Conservation (phyloP, 495 filamentous ascomycete species). For the Polyplosphaeria fusca region DNA sequence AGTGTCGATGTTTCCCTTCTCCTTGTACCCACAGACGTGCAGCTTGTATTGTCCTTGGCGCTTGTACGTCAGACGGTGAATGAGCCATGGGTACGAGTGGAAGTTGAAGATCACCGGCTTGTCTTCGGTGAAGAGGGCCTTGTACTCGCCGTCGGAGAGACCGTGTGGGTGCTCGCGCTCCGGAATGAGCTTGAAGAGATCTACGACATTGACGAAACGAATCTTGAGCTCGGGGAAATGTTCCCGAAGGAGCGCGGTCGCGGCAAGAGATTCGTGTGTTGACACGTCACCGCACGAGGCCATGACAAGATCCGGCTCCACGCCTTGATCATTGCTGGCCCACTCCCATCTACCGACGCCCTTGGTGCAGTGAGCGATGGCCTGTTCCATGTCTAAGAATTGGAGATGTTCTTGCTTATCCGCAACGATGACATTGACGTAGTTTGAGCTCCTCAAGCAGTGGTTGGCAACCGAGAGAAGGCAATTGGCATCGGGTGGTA, state of each 20-base stretch:
- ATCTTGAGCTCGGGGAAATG: constrained; percentile 65
- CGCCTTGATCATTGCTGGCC: constrained; percentile 54
- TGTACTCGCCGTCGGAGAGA: constrained; percentile 58
- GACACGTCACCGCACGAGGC: constrained; percentile 68
- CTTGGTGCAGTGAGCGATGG: constrained; percentile 68
- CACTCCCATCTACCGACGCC: constrained; percentile 60
- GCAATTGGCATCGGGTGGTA: constrained; percentile 71
- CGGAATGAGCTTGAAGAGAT: constrained; percentile 70
- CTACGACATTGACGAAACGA: constrained; percentile 71
- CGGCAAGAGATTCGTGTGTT: constrained; percentile 66
- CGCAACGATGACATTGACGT: constrained; percentile 72
- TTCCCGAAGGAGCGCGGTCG: constrained; percentile 62
- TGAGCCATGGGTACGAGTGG: constrained; percentile 73
- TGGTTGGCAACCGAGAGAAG: constrained; percentile 66
- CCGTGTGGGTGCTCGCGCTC: constrained; percentile 65
- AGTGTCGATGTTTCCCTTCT: constrained; percentile 77
- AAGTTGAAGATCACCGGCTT: constrained; percentile 74
- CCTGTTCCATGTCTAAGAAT: constrained; percentile 64
- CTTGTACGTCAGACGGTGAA: constrained; percentile 69
- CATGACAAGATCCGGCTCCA: constrained; percentile 67
- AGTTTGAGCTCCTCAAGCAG: constrained; percentile 65
- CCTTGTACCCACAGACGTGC: constrained; percentile 69
- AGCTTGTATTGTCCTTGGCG: constrained; percentile 59
- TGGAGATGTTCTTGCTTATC: constrained; percentile 76
- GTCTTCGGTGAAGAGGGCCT: constrained; percentile 62